phyloP scores from a whole-genome alignment of 176 grass and related monocot species.

The Triticum monococcum region DNA sequence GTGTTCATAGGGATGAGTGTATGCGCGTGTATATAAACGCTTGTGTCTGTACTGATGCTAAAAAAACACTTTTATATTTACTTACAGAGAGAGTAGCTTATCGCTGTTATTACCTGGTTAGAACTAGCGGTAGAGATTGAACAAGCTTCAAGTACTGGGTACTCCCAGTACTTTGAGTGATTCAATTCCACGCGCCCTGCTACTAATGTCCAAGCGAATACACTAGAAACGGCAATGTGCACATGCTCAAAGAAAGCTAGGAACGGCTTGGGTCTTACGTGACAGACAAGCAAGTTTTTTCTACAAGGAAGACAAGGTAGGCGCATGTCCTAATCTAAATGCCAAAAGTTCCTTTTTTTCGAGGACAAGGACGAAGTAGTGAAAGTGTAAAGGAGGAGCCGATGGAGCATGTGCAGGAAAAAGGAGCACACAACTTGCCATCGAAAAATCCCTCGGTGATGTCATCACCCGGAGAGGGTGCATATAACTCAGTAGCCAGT shows the following conservation, averaged over 20 bases:
- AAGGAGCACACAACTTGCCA: slow-evolving; percentile 17
- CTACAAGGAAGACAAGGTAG: not conserved
- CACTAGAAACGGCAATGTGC: not conserved
- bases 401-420: slow-evolving; percentile 18
- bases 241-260: no score
- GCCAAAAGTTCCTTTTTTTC: not conserved
- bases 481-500: not conserved
- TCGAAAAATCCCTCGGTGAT: not conserved
- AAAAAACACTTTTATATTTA: no score
- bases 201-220: not conserved
- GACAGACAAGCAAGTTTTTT: not conserved
- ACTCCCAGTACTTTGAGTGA: not conserved
- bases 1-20: no score
- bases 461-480: not conserved
- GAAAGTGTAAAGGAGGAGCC: not conserved
- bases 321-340: slow-evolving; percentile 3
- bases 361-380: not conserved
- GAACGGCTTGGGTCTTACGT: no score
- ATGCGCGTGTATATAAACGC: no score
- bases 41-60: no score
- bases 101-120: not conserved
- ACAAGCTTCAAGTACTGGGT: no score
- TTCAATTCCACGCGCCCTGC: not conserved
- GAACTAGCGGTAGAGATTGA: not conserved
- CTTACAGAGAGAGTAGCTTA: no score